Evolutionary conservation across 2,329 filamentous ascomycete genomes (phyloP), one percentile per base, ranked within the genome.

Genomic region (Xylariaceae sp.): DNA sequence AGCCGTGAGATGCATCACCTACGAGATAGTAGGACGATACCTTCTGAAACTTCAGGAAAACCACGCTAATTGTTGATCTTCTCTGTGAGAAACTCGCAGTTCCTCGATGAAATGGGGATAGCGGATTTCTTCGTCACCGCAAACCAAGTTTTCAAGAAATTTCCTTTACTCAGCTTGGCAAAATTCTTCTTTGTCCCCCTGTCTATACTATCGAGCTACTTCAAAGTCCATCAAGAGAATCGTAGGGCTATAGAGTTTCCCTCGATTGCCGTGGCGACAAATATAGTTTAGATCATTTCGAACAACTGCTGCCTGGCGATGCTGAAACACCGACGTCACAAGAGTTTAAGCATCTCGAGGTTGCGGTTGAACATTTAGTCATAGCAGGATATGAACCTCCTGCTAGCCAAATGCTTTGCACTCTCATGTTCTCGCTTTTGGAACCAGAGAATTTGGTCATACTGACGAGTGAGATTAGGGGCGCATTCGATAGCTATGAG

Each of bases 381-480:
- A 21, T 59, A 6, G 55, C 54, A 7, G 46, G 50, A 6, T 56
- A 36, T 22, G 48, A 47, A 2, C 56, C 52, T 2, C 38, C 55
- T 35, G 37, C 32, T 8, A 49, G 50, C 22, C 34, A 27, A 34
- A 47, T 48, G 6, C 54, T 55, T 33, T 37, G 36, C 11, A 14
- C 35, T 3, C 25, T 58, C 6, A 41, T 50, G 21, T 48, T 55
- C 20, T 47, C 61, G 7, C 46, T 64, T 6, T 42, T 48, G 1
- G 59, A 64, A 34, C 64, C 59, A 4, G 44, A 55, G 1, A 45
- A 42, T 6, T 61, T 49, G 12, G 44, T 37, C 5, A 52, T 54
- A 5, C 47, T 70, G 14, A 51, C 41, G 0, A 22, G 55, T 4
- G 66, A 69, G 35, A 59, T 71, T 40, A 56, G 68, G 6, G 40